Evolutionary conservation across 1,284 basidiomycete species (phyloP).

Genomic region (Leccinum pseudoinsigne): DNA sequence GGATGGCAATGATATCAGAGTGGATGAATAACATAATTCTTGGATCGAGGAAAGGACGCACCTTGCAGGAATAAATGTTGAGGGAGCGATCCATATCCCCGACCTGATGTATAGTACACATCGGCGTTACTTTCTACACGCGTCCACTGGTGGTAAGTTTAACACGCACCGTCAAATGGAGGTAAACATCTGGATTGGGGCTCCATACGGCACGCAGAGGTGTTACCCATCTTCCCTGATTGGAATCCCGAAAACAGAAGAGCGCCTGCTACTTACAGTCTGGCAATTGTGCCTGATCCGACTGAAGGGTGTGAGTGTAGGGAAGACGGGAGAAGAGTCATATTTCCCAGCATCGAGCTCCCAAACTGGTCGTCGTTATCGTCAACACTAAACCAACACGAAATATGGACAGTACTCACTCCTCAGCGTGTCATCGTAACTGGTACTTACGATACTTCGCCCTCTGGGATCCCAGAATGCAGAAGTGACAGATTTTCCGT

Average conservation of each 20-base stretch:
- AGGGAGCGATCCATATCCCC: slow-evolving; percentile 77
- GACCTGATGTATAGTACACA: slow-evolving; percentile 42
- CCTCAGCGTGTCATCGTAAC: no score
- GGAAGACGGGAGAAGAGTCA: slow-evolving; percentile 37
- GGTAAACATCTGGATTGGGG: slow-evolving; percentile 71
- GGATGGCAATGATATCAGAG: background rate
- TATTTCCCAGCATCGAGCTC: slow-evolving; percentile 54
- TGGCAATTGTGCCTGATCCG: slow-evolving; percentile 75
- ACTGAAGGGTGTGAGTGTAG: slow-evolving; percentile 59
- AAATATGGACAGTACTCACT: no score
- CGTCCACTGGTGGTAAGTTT: background rate
- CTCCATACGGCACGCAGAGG: slow-evolving; percentile 75
- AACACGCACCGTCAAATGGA: slow-evolving; percentile 70
- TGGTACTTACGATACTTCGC: no score
- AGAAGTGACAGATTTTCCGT: no score
- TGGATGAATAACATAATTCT: background rate
- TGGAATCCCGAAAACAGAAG: background rate
- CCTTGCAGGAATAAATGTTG: slow-evolving; percentile 71
- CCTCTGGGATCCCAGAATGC: no score
- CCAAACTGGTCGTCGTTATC: slow-evolving; percentile 55
- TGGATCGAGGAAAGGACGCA: slow-evolving; percentile 26
- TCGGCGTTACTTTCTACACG: background rate
- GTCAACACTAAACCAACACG: slow-evolving; percentile 14
- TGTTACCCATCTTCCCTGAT: slow-evolving; percentile 76
- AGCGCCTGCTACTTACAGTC: slow-evolving; percentile 47